These are phyloP conservation scores for Daedaleopsis nitida DNA, from an alignment of 768 basidiomycete genomes.

Conservation along the genomic window DNA sequence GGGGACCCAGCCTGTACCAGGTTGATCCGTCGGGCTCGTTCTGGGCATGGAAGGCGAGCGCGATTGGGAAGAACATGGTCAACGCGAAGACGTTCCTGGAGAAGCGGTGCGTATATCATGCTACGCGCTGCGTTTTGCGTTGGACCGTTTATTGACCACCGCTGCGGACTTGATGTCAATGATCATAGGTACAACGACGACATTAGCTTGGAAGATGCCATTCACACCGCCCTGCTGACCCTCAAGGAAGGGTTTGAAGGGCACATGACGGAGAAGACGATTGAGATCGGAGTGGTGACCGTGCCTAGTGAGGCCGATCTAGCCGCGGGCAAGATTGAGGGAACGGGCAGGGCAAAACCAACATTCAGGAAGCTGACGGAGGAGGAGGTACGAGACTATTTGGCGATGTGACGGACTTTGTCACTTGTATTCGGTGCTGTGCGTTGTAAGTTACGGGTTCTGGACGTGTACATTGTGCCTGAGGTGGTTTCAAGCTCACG, in stretches of 20 bases:
- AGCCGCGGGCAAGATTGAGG: slow-evolving; percentile 69
- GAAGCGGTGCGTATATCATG: slow-evolving; percentile 71
- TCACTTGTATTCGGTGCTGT: slow-evolving; percentile 11
- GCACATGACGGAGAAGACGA: slow-evolving; percentile 99
- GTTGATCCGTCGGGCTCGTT: slow-evolving; percentile 99
- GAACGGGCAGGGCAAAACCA: slow-evolving; percentile 61
- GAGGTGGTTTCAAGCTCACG: neutral
- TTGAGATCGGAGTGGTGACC: slow-evolving; percentile 96
- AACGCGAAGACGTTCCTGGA: slow-evolving; percentile 99
- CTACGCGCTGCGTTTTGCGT: slow-evolving; percentile 12
- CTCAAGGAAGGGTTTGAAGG: slow-evolving; percentile 99
- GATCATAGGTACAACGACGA: slow-evolving; percentile 92
- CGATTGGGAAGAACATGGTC: slow-evolving; percentile 99
- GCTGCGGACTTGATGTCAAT: neutral
- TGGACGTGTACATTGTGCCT: neutral
- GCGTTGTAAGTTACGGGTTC: slow-evolving; percentile 18
- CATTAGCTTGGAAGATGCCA: slow-evolving; percentile 97
- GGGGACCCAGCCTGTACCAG: slow-evolving; percentile 97
- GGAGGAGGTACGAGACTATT: slow-evolving; percentile 96
- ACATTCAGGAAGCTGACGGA: slow-evolving; percentile 95
- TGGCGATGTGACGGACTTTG: slow-evolving; percentile 62
- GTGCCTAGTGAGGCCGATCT: slow-evolving; percentile 74
- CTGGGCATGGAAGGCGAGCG: slow-evolving; percentile 99
- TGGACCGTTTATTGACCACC: slow-evolving; percentile 11
- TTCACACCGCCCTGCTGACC: slow-evolving; percentile 96